Evolutionary conservation across 176 grass and related monocot genomes (phyloP).

Genomic region (Metroxylon sagu): DNA sequence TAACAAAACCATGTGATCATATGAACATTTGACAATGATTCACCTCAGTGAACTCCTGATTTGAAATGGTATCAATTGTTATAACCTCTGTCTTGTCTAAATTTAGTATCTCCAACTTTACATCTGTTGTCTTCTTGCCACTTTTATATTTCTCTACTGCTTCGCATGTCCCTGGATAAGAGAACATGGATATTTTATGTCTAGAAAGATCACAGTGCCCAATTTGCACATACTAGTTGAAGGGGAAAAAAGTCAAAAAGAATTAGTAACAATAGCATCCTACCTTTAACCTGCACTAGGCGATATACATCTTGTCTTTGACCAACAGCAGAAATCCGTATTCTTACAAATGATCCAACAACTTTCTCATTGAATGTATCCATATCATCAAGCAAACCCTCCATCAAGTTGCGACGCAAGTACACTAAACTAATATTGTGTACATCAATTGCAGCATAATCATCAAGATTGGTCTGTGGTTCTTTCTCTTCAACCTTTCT

Average conservation of each 20-base stretch:
- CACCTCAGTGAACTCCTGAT: constrained; percentile 98
- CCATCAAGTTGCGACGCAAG: constrained; percentile 83
- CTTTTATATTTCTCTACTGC: constrained; percentile 77
- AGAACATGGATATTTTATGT: constrained; percentile 6
- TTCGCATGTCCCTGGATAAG: constrained; percentile 60
- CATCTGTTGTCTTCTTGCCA: constrained; percentile 87
- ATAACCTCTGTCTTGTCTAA: constrained; percentile 91
- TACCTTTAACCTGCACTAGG: constrained; percentile 97
- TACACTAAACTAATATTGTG: constrained; percentile 94
- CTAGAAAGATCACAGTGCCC: too few relatives aligned
- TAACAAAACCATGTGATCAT: neutral
- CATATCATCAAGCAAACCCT: constrained; percentile 67
- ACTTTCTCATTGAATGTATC: constrained; percentile 68
- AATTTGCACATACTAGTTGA: too few relatives aligned
- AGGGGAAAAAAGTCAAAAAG: too few relatives aligned
- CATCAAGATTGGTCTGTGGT: constrained; percentile 64
- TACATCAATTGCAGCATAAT: constrained; percentile 91
- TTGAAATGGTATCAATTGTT: constrained; percentile 94
- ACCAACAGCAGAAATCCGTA: constrained; percentile 67
- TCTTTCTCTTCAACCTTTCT: constrained; percentile 43
- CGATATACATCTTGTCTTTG: constrained; percentile 95
- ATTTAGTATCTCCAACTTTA: constrained; percentile 94
- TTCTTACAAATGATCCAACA: constrained; percentile 93
- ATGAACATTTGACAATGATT: constrained; percentile 21
- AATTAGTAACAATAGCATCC: constrained; percentile 3